Evolutionary conservation across 1,284 basidiomycete species (phyloP).

Genomic region (Ustilago nuda): DNA sequence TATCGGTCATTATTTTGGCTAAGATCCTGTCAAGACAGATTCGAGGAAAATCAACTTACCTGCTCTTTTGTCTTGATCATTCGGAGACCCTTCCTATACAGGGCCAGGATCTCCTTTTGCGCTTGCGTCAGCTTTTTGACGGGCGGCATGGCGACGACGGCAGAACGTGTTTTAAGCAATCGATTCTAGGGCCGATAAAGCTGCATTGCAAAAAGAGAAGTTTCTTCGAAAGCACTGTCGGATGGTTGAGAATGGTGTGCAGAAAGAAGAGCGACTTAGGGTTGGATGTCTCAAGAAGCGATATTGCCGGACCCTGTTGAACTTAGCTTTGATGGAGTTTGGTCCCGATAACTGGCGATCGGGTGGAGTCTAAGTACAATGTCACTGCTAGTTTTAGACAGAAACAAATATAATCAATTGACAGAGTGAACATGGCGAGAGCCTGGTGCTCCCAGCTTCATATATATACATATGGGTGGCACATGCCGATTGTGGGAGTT

Average conservation of each 20-base stretch:
- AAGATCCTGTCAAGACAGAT: neutral
- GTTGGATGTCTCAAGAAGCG: neutral
- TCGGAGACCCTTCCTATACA: slow-evolving; percentile 61
- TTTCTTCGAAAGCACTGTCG: neutral
- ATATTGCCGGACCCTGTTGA: neutral
- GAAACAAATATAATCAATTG: too few species aligned
- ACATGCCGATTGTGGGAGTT: too few species aligned
- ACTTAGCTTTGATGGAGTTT: slow-evolving; percentile 1
- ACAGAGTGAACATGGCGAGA: too few species aligned
- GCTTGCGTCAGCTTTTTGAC: slow-evolving; percentile 47
- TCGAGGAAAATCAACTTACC: slow-evolving; percentile 38
- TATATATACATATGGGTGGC: too few species aligned
- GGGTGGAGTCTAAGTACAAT: too few species aligned
- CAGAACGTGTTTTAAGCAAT: neutral
- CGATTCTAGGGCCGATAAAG: neutral
- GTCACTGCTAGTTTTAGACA: too few species aligned
- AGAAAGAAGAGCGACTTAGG: neutral
- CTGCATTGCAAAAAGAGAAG: neutral
- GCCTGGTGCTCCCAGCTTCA: too few species aligned
- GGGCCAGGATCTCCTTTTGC: slow-evolving; percentile 58
- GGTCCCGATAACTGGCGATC: too few species aligned
- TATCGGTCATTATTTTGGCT: neutral
- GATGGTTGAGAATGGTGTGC: neutral
- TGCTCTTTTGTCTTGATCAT: slow-evolving; percentile 61
- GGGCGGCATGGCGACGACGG: slow-evolving; percentile 24